Evolutionary conservation across 768 basidiomycete species (phyloP), one percentile per base, ranked within the genome.

Genomic region (Suillus placidus): DNA sequence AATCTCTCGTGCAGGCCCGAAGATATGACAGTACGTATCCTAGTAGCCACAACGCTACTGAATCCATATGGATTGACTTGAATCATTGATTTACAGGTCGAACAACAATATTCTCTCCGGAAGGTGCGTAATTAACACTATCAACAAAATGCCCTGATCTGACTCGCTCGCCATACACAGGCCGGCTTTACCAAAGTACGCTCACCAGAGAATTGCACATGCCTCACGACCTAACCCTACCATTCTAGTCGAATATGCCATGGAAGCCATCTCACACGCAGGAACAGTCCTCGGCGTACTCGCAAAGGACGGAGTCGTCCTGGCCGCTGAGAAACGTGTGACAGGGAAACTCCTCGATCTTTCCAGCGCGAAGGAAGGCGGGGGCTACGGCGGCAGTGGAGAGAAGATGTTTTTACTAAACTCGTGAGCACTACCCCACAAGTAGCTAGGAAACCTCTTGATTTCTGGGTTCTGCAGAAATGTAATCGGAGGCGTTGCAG

Each of bases 21-120:
- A 86, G 95, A 83, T 97, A 97, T 78, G 95, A 97, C 78, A 96
- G 95, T 96, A 78, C 80, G 93, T 83, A 45, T 34, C 66, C 30
- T 45, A 43, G 34, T 34, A 34, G 67, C 60, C 60, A 63, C 30
- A 23, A 35, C 6, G 40, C 38, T 70, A 9, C 49, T 55, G 40
- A 63, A 9, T 20, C 23, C 57, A 61, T 67, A 62, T 60, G 60
- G n/a, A 57, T 67, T 64, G 65, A 66, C 65, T 42, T 65, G 69
- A 70, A 69, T 70, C 70, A 43, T 73, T 62, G 64, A 73, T 72
- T 73, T 76, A 72, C 79, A 93, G 90, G 90, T 80, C 90, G 95
- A 71, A 99, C 96, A 71, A 99, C 97, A 67, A 99, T 97, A 82
- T 99, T 99, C 88, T 98, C 96, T 62, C 97, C 97, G 40, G 97